phyloP scores from a whole-genome alignment of 1,284 basidiomycete genomes.

The Coniophora puteana region DNA sequence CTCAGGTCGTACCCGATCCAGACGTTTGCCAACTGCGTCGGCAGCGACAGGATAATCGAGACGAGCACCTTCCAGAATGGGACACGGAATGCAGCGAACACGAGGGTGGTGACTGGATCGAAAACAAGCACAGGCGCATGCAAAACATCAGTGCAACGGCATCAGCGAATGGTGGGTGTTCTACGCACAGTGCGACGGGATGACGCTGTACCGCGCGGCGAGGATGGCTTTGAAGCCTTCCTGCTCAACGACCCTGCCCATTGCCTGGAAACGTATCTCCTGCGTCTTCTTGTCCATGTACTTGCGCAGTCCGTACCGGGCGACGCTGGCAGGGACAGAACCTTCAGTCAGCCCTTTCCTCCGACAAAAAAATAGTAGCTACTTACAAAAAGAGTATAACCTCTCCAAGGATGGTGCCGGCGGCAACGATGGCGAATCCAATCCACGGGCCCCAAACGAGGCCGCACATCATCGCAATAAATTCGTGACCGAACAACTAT shows the following conservation, averaged over 20 bases:
- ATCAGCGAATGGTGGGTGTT: constrained; percentile 6
- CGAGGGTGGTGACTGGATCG: constrained; percentile 48
- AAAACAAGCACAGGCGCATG: not conserved
- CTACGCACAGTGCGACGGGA: constrained; percentile 57
- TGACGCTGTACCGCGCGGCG: constrained; percentile 54
- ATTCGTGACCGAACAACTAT: constrained; percentile 40
- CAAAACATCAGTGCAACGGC: not conserved
- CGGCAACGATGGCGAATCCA: constrained; percentile 46
- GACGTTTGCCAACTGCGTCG: constrained; percentile 59
- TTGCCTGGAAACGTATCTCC: constrained; percentile 48
- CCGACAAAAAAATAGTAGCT: constrained; percentile 24
- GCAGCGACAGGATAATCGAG: constrained; percentile 56
- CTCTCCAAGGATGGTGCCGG: constrained; percentile 46
- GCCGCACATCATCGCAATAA: constrained; percentile 50
- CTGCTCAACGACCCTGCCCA: constrained; percentile 61
- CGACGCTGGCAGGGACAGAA: constrained; percentile 2
- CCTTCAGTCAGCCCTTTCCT: constrained; percentile 44
- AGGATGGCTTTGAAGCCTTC: constrained; percentile 65
- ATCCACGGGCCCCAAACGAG: constrained; percentile 47
- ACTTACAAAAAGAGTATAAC: constrained; percentile 49
- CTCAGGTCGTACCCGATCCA: constrained; percentile 46
- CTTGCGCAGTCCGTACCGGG: constrained; percentile 30
- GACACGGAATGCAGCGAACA: constrained; percentile 69
- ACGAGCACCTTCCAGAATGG: constrained; percentile 52
- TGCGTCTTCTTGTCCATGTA: constrained; percentile 54